Conservation (phyloP, 2,329 filamentous ascomycete species). For the Pseudocercospora cruenta region DNA sequence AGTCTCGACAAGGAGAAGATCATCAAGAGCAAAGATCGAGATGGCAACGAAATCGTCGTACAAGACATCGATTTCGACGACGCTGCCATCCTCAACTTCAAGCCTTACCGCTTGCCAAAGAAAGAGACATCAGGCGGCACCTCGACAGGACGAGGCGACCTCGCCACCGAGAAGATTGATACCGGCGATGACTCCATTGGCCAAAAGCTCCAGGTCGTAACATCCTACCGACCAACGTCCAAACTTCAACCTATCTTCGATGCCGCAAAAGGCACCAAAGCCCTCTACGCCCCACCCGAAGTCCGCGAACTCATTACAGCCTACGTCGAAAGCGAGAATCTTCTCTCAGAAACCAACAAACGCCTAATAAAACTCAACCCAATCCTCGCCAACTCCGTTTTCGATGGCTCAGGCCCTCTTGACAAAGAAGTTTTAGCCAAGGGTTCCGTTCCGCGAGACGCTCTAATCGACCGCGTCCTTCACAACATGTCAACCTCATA, state of each 20-base stretch:
- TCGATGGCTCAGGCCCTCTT: conserved; percentile 55
- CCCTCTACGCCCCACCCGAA: conserved; percentile 62
- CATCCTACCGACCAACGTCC: conserved; percentile 60
- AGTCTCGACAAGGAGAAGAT: conserved; percentile 65
- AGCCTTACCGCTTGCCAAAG: conserved; percentile 65
- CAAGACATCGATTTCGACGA: conserved; percentile 68
- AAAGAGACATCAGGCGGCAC: conserved; percentile 54
- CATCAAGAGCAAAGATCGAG: conserved; percentile 67
- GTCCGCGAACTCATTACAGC: conserved; percentile 60
- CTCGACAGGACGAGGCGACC: conserved; percentile 38
- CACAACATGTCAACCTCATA: conserved; percentile 61
- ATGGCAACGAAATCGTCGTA: conserved; percentile 66
- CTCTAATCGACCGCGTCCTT: conserved; percentile 62
- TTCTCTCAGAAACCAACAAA: conserved; percentile 62
- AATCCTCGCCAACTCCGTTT: conserved; percentile 64
- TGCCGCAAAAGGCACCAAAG: conserved; percentile 48
- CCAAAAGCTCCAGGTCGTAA: conserved; percentile 55
- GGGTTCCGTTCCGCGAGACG: conserved; percentile 62
- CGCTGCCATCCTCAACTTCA: conserved; percentile 57
- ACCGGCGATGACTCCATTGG: conserved; percentile 47
- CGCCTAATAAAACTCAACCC: conserved; percentile 66
- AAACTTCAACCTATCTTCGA: conserved; percentile 61
- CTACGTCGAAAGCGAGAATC: conserved; percentile 62
- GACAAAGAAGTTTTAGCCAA: conserved; percentile 62
- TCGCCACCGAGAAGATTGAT: conserved; percentile 43